A percentile compares a stretch with the other conserved stretches of the same genome.
These are phyloP conservation scores for Pythium dissimile DNA, from an alignment of 352 stramenopile genomes.

Conservation along the genomic window DNA sequence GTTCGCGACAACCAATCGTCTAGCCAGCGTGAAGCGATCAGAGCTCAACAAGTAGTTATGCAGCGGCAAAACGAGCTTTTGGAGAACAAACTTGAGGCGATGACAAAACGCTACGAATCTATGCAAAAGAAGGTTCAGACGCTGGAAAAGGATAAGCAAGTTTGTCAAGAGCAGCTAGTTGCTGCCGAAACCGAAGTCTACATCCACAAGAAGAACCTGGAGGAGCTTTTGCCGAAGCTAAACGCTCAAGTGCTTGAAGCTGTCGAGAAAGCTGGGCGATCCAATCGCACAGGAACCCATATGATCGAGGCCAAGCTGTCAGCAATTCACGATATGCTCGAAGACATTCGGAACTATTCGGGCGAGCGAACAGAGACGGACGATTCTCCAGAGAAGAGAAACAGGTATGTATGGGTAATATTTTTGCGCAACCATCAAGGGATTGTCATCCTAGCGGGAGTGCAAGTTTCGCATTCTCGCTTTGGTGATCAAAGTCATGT, in stretches of 20 bases:
- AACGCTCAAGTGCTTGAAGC: slow-evolving; percentile 11
- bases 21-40: slow-evolving; percentile 9
- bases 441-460: background rate
- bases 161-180: slow-evolving; percentile 5
- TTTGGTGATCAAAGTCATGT: no score
- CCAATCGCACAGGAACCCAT: slow-evolving; percentile 27
- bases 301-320: slow-evolving; percentile 58
- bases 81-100: slow-evolving; percentile 13
- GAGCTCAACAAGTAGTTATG: slow-evolving; percentile 15
- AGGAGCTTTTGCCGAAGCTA: slow-evolving; percentile 13
- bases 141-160: slow-evolving; percentile 15
- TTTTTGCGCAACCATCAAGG: background rate
- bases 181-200: slow-evolving; percentile 18
- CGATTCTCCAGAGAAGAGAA: slow-evolving; percentile 44
- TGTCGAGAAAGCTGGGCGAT: slow-evolving; percentile 32
- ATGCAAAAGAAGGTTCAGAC: slow-evolving; percentile 3
- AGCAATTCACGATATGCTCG: slow-evolving; percentile 53
- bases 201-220: slow-evolving; percentile 16
- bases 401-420: slow-evolving; percentile 36
- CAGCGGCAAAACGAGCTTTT: slow-evolving; percentile 24
- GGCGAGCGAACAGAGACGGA: slow-evolving; percentile 51
- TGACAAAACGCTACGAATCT: slow-evolving; percentile 14
- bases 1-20: slow-evolving; percentile 2
- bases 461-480: no score
- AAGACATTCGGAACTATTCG: slow-evolving; percentile 44